phyloP scores from a whole-genome alignment of 768 basidiomycete genomes.

The Strobilomyces dryophilus region DNA sequence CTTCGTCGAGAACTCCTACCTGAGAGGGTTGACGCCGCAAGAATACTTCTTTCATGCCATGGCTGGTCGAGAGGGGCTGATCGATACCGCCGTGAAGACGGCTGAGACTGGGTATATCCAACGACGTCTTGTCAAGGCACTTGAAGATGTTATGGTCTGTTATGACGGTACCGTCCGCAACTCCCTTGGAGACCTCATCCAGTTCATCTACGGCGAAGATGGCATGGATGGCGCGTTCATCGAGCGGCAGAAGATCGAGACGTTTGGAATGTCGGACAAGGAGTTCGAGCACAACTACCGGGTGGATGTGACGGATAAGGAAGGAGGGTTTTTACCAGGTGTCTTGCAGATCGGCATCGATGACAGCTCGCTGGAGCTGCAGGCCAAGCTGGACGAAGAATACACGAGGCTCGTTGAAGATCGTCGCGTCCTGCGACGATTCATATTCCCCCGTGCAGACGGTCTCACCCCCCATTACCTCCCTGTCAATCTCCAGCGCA shows the following conservation, averaged over 20 bases:
- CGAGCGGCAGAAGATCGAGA: slow-evolving; percentile 92
- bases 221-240: slow-evolving; percentile 99
- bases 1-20: slow-evolving; percentile 98
- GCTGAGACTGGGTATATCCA: slow-evolving; percentile 99
- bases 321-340: slow-evolving; percentile 74
- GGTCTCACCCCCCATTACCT: slow-evolving; percentile 76
- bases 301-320: slow-evolving; percentile 88
- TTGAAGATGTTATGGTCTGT: slow-evolving; percentile 96
- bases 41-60: slow-evolving; percentile 99
- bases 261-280: slow-evolving; percentile 73
- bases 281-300: slow-evolving; percentile 90
- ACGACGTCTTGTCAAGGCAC: slow-evolving; percentile 93
- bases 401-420: slow-evolving; percentile 63
- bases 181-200: slow-evolving; percentile 92
- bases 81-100: slow-evolving; percentile 99
- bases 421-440: slow-evolving; percentile 70
- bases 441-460: slow-evolving; percentile 78
- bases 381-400: slow-evolving; percentile 80
- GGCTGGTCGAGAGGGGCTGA: slow-evolving; percentile 98
- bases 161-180: slow-evolving; percentile 99
- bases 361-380: slow-evolving; percentile 77
- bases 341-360: slow-evolving; percentile 86
- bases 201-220: slow-evolving; percentile 97
- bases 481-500: slow-evolving; percentile 93
- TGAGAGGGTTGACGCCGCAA: slow-evolving; percentile 93